Evolutionary conservation across 176 grass and related monocot genomes (phyloP).

Genomic region (Aegilops bicornis): DNA sequence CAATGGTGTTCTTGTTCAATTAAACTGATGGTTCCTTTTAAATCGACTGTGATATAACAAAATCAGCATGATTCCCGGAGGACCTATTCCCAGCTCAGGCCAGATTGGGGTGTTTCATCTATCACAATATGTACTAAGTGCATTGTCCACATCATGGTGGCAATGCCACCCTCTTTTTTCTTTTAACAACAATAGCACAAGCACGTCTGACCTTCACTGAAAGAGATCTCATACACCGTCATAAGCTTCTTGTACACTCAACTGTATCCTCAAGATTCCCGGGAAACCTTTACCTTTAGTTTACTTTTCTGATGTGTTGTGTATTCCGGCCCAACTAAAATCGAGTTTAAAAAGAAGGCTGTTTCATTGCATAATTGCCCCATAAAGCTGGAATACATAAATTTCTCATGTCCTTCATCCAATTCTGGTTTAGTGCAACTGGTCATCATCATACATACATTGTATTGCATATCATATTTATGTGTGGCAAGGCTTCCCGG

Average conservation of each 20-base stretch:
- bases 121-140: conserved; percentile 19
- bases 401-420: background rate
- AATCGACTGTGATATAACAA: conserved; percentile 34
- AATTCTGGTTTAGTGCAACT: conserved; percentile 20
- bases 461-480: conserved; percentile 7
- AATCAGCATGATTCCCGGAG: conserved; percentile 30
- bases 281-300: conserved; percentile 33
- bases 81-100: conserved; percentile 25
- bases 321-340: conserved; percentile 18
- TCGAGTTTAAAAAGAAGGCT: conserved; percentile 9
- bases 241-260: conserved; percentile 35
- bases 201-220: background rate
- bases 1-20: conserved; percentile 22
- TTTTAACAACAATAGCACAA: background rate
- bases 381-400: background rate
- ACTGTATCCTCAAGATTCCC: conserved; percentile 39
- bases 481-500: background rate
- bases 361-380: background rate
- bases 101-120: conserved; percentile 27
- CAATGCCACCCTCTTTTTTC: conserved; percentile 12
- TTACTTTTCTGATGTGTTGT: conserved; percentile 31
- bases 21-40: conserved; percentile 37
- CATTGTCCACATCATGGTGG: conserved; percentile 13
- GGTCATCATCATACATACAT: conserved; percentile 9
- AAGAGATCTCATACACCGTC: background rate